Evolutionary conservation across 257 asterid genomes (phyloP).

Genomic region (Craterostigma plantagineum): DNA sequence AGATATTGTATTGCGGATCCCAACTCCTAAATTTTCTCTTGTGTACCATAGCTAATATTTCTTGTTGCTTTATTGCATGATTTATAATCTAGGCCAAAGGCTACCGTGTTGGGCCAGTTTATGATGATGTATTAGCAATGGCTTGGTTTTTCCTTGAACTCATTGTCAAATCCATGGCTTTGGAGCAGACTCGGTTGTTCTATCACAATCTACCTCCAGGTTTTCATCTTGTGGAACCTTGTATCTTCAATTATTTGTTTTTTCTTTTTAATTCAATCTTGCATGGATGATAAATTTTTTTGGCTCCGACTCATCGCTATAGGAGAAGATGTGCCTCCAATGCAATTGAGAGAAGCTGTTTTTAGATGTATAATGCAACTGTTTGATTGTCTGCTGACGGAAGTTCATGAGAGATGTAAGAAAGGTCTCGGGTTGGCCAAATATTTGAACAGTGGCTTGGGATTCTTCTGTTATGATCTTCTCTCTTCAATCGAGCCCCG

Average conservation of each 20-base stretch:
- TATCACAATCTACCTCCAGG: constrained; percentile 82
- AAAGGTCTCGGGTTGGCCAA: constrained; percentile 93
- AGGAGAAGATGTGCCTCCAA: constrained; percentile 97
- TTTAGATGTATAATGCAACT: constrained; percentile 90
- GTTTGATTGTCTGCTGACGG: constrained; percentile 91
- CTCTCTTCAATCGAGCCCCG: constrained; percentile 91
- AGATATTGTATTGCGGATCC: neutral
- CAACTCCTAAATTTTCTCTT: constrained; percentile 3
- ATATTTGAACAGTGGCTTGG: constrained; percentile 88
- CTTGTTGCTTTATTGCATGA: constrained; percentile 9
- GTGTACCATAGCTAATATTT: constrained; percentile 6
- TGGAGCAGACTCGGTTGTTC: constrained; percentile 89
- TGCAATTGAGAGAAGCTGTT: constrained; percentile 97
- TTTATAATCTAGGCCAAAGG: constrained; percentile 73
- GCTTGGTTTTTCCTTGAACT: constrained; percentile 99
- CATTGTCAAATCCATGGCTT: constrained; percentile 91
- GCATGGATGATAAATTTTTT: neutral
- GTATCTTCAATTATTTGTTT: neutral
- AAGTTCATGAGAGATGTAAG: constrained; percentile 98
- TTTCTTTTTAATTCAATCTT: too few species aligned
- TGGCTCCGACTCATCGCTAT: constrained; percentile 7
- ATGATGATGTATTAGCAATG: constrained; percentile 99
- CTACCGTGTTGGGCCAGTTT: constrained; percentile 98
- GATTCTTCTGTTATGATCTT: constrained; percentile 96
- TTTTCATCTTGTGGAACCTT: constrained; percentile 12